Evolutionary conservation across 768 basidiomycete genomes (phyloP).

Genomic region (Panaeolus papilionaceus): DNA sequence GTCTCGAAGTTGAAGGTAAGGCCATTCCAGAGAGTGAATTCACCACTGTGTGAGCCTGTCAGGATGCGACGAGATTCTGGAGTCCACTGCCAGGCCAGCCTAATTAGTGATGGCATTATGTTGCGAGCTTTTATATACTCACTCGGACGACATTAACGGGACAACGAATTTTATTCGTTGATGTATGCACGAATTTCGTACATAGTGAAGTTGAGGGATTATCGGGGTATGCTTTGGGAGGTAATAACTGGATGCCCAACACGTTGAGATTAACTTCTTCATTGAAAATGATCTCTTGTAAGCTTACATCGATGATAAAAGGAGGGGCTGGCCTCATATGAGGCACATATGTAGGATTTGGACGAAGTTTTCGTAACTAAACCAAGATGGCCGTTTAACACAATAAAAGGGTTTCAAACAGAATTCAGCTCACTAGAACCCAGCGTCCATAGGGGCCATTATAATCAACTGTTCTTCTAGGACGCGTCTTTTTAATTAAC

Average conservation of each 20-base stretch:
- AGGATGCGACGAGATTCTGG: slow-evolving; percentile 93
- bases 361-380: slow-evolving; percentile 79
- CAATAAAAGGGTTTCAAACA: slow-evolving; percentile 15
- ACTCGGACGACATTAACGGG: slow-evolving; percentile 96
- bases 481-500: slow-evolving; percentile 88
- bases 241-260: slow-evolving; percentile 72
- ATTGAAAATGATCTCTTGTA: slow-evolving; percentile 22
- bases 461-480: slow-evolving; percentile 94
- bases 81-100: slow-evolving; percentile 76
- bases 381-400: slow-evolving; percentile 19
- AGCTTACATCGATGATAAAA: slow-evolving; percentile 85
- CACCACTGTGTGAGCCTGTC: slow-evolving; percentile 95
- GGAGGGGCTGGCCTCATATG: slow-evolving; percentile 85
- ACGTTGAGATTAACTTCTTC: slow-evolving; percentile 23
- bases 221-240: slow-evolving; percentile 89
- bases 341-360: slow-evolving; percentile 77
- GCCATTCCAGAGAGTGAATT: slow-evolving; percentile 99
- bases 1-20: slow-evolving; percentile 99
- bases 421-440: slow-evolving; percentile 65
- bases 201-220: slow-evolving; percentile 94
- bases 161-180: slow-evolving; percentile 97
- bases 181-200: slow-evolving; percentile 97
- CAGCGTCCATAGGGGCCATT: slow-evolving; percentile 88
- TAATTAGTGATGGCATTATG: background rate
- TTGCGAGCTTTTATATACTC: slow-evolving; percentile 38